Evolutionary conservation across 257 asterid species (phyloP).

Genomic region (Ilex aquifolium): DNA sequence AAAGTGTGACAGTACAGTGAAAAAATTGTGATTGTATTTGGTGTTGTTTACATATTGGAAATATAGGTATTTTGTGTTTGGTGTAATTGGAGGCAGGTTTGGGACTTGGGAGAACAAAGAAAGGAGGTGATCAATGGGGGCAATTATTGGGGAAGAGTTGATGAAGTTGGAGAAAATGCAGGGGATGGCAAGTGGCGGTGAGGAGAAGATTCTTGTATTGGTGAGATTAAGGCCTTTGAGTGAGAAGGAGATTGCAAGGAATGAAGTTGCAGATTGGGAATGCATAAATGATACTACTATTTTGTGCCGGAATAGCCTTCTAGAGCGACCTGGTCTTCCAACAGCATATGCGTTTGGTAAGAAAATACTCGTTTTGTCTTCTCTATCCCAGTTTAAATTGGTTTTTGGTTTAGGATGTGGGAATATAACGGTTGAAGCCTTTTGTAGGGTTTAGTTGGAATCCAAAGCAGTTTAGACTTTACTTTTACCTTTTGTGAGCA

Average conservation of each 20-base stretch:
- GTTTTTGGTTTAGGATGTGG: neutral
- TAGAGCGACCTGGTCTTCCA: conserved; percentile 94
- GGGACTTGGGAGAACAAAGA: conserved; percentile 10
- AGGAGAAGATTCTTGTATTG: conserved; percentile 87
- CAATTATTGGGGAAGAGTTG: conserved; percentile 76
- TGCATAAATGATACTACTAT: conserved; percentile 88
- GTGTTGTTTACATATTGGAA: conserved; percentile 1
- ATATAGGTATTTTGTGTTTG: conserved; percentile 12
- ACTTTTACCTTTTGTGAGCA: no score
- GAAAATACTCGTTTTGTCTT: conserved; percentile 9
- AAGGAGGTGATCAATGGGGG: conserved; percentile 56
- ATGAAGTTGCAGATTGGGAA: conserved; percentile 96
- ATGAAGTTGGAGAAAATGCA: conserved; percentile 77
- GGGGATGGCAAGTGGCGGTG: conserved; percentile 46
- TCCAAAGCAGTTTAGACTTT: no score
- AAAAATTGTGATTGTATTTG: neutral
- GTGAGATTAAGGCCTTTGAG: conserved; percentile 95
- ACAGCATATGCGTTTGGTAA: conserved; percentile 87
- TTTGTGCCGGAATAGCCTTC: conserved; percentile 95
- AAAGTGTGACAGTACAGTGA: neutral
- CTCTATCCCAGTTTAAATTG: conserved; percentile 6
- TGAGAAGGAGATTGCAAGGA: conserved; percentile 76
- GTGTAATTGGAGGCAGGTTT: conserved; percentile 23
- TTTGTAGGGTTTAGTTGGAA: neutral
- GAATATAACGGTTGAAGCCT: neutral